phyloP scores from a whole-genome alignment of 2,329 filamentous ascomycete species.

The Xylariaceae sp. region DNA sequence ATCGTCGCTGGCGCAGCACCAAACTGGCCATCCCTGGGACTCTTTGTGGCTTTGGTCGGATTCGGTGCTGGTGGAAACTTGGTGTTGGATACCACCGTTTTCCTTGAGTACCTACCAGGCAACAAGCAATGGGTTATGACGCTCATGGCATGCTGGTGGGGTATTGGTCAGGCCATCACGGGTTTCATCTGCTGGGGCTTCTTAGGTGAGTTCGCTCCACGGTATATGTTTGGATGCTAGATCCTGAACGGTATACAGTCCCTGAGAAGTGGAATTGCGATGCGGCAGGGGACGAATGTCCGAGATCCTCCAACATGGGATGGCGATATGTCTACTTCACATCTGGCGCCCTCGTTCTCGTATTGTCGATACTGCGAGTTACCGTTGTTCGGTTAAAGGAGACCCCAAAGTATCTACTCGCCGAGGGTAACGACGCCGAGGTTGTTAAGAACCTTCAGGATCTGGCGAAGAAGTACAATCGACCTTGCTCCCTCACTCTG shows the following conservation, averaged over 20 bases:
- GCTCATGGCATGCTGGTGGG: conserved; percentile 54
- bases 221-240: background rate
- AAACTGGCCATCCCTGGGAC: conserved; percentile 58
- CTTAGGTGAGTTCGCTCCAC: conserved; percentile 31
- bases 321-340: conserved; percentile 48
- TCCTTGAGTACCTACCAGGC: conserved; percentile 43
- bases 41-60: conserved; percentile 58
- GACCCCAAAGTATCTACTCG: conserved; percentile 55
- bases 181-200: conserved; percentile 48
- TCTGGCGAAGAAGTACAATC: conserved; percentile 37
- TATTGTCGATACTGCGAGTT: conserved; percentile 49
- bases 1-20: conserved; percentile 63
- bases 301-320: conserved; percentile 42
- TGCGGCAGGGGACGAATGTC: conserved; percentile 35
- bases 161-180: conserved; percentile 43
- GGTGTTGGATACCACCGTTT: conserved; percentile 54
- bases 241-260: conserved; percentile 23
- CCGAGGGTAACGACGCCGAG: conserved; percentile 46
- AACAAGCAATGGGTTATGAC: conserved; percentile 61
- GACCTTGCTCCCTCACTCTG: conserved; percentile 39
- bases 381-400: conserved; percentile 52
- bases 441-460: conserved; percentile 41
- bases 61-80: conserved; percentile 62
- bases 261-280: conserved; percentile 40
- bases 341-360: conserved; percentile 41